A percentile compares a stretch with the other conserved stretches of the same genome.
Conservation (phyloP, 257 asterid genomes). For the Euphrasia confusa region DNA sequence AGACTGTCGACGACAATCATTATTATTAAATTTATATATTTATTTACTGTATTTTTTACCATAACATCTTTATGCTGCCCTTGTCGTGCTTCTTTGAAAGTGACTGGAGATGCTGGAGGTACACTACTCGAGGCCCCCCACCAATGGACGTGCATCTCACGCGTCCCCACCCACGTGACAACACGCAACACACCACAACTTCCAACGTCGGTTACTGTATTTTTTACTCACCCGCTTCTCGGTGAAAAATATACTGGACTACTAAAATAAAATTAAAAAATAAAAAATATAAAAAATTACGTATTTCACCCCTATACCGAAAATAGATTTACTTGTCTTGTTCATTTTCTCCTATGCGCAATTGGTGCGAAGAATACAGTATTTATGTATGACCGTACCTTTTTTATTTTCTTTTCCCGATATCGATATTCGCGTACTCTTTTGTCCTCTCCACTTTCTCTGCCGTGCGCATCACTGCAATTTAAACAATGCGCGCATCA, state of each 20-base stretch:
- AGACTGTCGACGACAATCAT: neutral
- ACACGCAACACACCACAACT: too few relatives aligned
- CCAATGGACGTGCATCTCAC: conserved; percentile 3
- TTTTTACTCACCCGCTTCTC: too few relatives aligned
- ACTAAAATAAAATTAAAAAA: too few relatives aligned
- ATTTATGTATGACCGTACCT: neutral
- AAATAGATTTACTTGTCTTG: too few relatives aligned
- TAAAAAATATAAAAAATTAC: too few relatives aligned
- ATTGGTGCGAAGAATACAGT: too few relatives aligned
- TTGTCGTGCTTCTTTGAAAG: conserved; percentile 26
- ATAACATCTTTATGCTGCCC: conserved; percentile 21
- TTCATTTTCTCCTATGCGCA: too few relatives aligned
- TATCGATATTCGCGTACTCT: too few relatives aligned
- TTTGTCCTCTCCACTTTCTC: neutral
- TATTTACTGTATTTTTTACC: neutral
- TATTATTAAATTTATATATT: too few relatives aligned
- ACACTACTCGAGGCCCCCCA: neutral
- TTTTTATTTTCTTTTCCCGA: neutral
- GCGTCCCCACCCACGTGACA: conserved; percentile 11
- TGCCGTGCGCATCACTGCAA: conserved; percentile 23
- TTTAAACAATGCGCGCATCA: neutral
- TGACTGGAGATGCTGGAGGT: conserved; percentile 21
- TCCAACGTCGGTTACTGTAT: too few relatives aligned
- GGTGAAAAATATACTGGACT: too few relatives aligned
- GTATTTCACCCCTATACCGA: too few relatives aligned